phyloP scores from a whole-genome alignment of 768 basidiomycete genomes.

The Coprinopsis cinerea region DNA sequence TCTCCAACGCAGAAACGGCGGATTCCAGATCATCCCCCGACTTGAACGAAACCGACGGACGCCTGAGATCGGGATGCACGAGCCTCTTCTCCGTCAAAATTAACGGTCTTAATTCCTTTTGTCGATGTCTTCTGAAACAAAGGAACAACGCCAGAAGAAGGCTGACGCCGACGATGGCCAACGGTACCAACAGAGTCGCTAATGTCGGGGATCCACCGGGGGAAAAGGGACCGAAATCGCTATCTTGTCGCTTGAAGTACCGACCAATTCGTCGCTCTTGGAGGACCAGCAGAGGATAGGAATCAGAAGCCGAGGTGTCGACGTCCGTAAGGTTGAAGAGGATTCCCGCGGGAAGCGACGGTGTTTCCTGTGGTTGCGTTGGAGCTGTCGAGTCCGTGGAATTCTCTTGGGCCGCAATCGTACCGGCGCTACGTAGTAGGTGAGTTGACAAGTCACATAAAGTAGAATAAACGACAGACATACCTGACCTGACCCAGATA shows the following conservation, averaged over 20 bases:
- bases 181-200: background rate
- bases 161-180: background rate
- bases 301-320: background rate
- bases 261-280: too few species aligned
- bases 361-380: background rate
- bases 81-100: conserved; percentile 4
- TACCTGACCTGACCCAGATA: conserved; percentile 2
- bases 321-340: background rate
- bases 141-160: conserved; percentile 1
- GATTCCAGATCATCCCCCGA: conserved; percentile 6
- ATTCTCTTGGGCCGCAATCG: background rate
- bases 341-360: background rate
- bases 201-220: background rate
- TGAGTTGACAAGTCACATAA: background rate
- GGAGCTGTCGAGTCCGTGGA: background rate
- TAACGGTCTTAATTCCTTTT: background rate
- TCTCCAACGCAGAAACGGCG: background rate
- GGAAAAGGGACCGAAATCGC: background rate
- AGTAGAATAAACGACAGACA: background rate
- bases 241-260: background rate
- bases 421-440: background rate
- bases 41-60: too few species aligned
- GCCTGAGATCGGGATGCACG: too few species aligned
- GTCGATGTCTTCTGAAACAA: background rate
- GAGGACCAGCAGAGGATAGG: background rate